Evolutionary conservation across 306 rosid genomes (phyloP).

Genomic region (Pyrus pyrifolia): DNA sequence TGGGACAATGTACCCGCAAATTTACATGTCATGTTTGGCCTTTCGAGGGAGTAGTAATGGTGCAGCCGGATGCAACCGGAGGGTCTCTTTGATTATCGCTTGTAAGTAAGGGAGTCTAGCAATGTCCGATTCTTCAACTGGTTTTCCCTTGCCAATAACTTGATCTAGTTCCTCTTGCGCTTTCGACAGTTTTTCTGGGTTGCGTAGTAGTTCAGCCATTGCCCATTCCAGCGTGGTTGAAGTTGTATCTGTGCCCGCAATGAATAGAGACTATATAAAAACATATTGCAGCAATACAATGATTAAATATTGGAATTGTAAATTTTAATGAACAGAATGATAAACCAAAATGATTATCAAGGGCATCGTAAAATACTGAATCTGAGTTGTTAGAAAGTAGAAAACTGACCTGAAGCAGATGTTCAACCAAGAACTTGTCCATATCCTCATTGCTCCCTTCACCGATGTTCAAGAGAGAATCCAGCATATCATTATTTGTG

Average conservation of each 20-base stretch:
- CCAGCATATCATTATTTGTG: too few relatives aligned
- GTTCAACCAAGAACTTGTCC: too few relatives aligned
- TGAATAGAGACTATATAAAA: background rate
- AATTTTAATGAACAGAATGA: background rate
- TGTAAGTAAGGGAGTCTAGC: background rate
- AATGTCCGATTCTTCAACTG: slow-evolving; percentile 2
- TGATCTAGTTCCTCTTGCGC: background rate
- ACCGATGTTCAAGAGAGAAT: too few relatives aligned
- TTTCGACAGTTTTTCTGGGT: background rate
- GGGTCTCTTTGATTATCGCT: too few relatives aligned
- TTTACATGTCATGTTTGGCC: too few relatives aligned
- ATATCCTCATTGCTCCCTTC: too few relatives aligned
- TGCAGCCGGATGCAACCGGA: too few relatives aligned
- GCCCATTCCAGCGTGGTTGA: slow-evolving; percentile 4
- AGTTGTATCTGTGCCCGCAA: background rate
- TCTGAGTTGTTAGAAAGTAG: background rate
- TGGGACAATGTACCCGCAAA: too few relatives aligned
- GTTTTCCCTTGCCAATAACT: slow-evolving; percentile 2
- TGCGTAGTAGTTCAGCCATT: too few relatives aligned
- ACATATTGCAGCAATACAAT: background rate
- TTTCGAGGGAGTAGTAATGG: too few relatives aligned
- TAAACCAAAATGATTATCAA: background rate
- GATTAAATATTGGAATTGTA: background rate
- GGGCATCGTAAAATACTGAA: too few relatives aligned
- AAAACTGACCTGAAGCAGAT: too few relatives aligned